A percentile compares a stretch with the other conserved stretches of the same genome.
Evolutionary conservation across 1,284 basidiomycete species (phyloP).

Genomic region (Cryptococcus floricola): DNA sequence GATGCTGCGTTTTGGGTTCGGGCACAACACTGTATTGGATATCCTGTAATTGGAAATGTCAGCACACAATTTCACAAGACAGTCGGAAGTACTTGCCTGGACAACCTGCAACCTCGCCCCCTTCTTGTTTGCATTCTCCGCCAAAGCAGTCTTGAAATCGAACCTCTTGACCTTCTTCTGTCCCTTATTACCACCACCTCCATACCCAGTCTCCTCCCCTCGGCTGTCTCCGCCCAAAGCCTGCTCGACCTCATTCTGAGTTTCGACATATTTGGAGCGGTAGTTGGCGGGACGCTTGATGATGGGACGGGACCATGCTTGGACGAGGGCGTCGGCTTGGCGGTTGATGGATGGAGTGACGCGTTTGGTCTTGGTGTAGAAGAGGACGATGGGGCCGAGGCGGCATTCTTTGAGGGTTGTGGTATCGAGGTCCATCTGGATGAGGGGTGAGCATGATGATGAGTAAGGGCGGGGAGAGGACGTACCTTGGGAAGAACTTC

Average conservation of each 20-base stretch:
- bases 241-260: conserved; percentile 21
- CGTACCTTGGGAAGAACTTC: conserved; percentile 64
- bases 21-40: conserved; percentile 44
- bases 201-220: background rate
- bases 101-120: conserved; percentile 34
- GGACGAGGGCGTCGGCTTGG: conserved; percentile 79
- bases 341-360: conserved; percentile 76
- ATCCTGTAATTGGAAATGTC: conserved; percentile 20
- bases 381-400: conserved; percentile 86
- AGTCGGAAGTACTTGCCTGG: conserved; percentile 24
- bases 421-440: conserved; percentile 82
- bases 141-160: conserved; percentile 31
- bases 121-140: conserved; percentile 37
- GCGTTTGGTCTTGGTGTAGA: conserved; percentile 86
- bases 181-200: conserved; percentile 4
- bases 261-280: conserved; percentile 48
- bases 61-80: background rate
- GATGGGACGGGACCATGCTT: conserved; percentile 87
- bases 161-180: conserved; percentile 31
- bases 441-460: background rate
- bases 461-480: background rate
- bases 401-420: conserved; percentile 85
- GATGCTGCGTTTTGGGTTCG: conserved; percentile 30
- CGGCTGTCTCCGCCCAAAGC: background rate
- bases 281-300: conserved; percentile 84